phyloP scores from a whole-genome alignment of 2,329 filamentous ascomycete species.

The Diplodia sapinea region DNA sequence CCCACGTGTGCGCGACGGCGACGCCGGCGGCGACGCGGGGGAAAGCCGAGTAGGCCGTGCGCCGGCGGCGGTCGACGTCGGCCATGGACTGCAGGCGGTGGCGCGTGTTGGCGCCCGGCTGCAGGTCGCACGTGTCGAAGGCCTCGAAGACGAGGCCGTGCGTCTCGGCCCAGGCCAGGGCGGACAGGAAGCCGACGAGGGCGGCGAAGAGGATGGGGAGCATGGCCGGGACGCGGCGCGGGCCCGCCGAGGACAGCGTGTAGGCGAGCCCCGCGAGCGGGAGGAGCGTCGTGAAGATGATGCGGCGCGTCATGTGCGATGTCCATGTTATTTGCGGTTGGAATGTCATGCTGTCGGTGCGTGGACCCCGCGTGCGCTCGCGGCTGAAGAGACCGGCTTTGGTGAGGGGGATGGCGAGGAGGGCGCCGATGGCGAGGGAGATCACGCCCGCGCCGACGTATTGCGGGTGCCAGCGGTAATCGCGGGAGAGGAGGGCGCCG shows the following conservation, averaged over 20 bases:
- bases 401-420: constrained; percentile 74
- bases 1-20: constrained; percentile 71
- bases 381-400: constrained; percentile 73
- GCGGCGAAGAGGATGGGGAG: constrained; percentile 70
- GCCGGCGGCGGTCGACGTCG: constrained; percentile 51
- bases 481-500: constrained; percentile 71
- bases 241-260: constrained; percentile 69
- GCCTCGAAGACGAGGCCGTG: constrained; percentile 80
- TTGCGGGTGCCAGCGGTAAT: constrained; percentile 68
- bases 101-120: constrained; percentile 68
- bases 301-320: constrained; percentile 72
- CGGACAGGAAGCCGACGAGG: constrained; percentile 71
- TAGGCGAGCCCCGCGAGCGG: constrained; percentile 72
- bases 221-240: constrained; percentile 61
- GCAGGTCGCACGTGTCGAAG: constrained; percentile 80
- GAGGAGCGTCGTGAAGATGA: constrained; percentile 69
- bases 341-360: constrained; percentile 71
- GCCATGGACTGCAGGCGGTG: constrained; percentile 56
- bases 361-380: constrained; percentile 62
- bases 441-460: constrained; percentile 71
- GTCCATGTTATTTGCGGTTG: constrained; percentile 70
- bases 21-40: constrained; percentile 75
- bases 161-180: constrained; percentile 76
- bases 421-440: constrained; percentile 70
- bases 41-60: constrained; percentile 77